Conservation (phyloP, 2,329 filamentous ascomycete species). For the Didymella segeticola region DNA sequence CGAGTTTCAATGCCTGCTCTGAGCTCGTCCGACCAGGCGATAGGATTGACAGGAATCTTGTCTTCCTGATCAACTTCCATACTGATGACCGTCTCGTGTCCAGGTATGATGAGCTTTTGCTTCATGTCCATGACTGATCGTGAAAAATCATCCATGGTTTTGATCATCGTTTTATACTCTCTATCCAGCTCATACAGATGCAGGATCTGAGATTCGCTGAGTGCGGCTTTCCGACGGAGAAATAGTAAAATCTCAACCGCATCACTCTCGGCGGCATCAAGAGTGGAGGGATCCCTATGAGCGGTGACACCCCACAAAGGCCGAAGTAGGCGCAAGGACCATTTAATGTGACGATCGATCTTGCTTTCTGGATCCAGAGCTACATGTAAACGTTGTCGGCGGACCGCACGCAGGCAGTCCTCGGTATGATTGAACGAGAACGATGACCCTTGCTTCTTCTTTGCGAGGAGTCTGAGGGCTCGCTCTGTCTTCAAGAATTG, state of each 20-base stretch:
- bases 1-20: constrained; percentile 18
- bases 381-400: constrained; percentile 32
- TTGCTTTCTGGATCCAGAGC: constrained; percentile 20
- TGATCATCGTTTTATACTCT: constrained; percentile 29
- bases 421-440: constrained; percentile 35
- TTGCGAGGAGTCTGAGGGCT: constrained; percentile 25
- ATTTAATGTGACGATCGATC: constrained; percentile 26
- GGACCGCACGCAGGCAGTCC: constrained; percentile 37
- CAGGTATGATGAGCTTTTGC: constrained; percentile 19
- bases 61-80: not conserved
- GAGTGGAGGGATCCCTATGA: constrained; percentile 12
- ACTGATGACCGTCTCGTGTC: not conserved
- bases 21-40: constrained; percentile 34
- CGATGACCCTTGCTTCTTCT: constrained; percentile 21
- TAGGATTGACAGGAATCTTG: constrained; percentile 24
- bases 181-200: constrained; percentile 26
- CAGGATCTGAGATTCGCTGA: constrained; percentile 20
- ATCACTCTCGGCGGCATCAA: constrained; percentile 27
- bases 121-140: constrained; percentile 22
- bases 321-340: constrained; percentile 29
- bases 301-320: constrained; percentile 31
- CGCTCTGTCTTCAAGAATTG: constrained; percentile 34
- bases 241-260: constrained; percentile 27
- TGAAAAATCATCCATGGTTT: constrained; percentile 16
- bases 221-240: constrained; percentile 34